These are phyloP conservation scores for Houttuynia cordata DNA, from an alignment of 164 flowering plant genomes.

Conservation along the genomic window DNA sequence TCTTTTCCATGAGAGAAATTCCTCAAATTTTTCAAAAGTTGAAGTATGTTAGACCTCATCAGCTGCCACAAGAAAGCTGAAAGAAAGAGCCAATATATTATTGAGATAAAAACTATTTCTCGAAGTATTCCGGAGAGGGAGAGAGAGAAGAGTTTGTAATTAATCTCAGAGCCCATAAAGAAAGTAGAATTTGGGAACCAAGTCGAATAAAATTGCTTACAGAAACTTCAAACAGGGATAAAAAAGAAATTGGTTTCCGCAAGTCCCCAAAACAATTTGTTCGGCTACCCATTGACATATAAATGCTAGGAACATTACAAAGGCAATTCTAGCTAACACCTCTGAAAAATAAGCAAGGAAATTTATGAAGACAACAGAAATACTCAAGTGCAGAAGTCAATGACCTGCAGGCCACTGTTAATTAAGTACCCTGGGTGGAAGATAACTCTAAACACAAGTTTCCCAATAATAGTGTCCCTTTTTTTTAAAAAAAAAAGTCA, in stretches of 20 bases:
- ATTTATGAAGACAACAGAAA: neutral
- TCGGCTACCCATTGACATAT: neutral
- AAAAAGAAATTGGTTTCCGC: neutral
- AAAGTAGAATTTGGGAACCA: neutral
- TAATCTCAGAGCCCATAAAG: neutral
- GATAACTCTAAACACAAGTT: too few relatives aligned
- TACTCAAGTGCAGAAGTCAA: neutral
- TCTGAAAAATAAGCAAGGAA: neutral
- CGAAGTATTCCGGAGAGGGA: neutral
- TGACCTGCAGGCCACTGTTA: neutral
- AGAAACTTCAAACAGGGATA: neutral
- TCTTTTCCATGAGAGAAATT: constrained; percentile 66
- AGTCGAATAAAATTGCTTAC: neutral
- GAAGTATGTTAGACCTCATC: constrained; percentile 83
- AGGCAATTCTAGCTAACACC: neutral
- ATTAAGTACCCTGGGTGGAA: too few relatives aligned
- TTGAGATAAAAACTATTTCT: too few relatives aligned
- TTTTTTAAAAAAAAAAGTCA: too few relatives aligned
- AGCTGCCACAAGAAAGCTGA: constrained; percentile 94
- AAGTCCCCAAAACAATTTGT: neutral
- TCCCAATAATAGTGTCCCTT: too few relatives aligned
- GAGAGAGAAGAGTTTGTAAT: neutral
- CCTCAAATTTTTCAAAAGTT: constrained; percentile 79
- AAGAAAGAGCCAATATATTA: constrained; percentile 1
- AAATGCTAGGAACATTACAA: neutral